Conservation (phyloP, 345 rosid genomes). For the Brassica juncea region DNA sequence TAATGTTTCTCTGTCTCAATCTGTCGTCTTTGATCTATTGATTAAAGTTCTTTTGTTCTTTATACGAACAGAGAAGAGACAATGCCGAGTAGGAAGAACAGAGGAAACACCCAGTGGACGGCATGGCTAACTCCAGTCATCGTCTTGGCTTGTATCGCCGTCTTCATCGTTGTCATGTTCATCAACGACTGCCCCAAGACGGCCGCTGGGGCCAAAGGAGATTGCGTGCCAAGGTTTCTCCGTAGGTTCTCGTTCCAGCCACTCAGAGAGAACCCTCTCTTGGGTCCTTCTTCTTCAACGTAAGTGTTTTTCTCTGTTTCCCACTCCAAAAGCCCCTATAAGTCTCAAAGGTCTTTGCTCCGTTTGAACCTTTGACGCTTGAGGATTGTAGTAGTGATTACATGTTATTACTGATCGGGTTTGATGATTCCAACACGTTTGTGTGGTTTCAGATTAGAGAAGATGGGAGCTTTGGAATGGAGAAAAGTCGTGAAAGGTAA, state of each 20-base stretch:
- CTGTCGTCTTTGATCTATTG: conserved; percentile 17
- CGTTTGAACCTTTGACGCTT: background rate
- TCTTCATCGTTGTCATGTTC: conserved; percentile 71
- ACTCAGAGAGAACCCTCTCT: conserved; percentile 74
- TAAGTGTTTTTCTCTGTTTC: conserved; percentile 30
- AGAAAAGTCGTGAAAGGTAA: conserved; percentile 55
- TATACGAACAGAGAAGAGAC: conserved; percentile 7
- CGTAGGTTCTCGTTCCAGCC: conserved; percentile 90
- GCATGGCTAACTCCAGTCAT: conserved; percentile 83
- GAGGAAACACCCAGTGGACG: conserved; percentile 58
- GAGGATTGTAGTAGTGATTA: background rate
- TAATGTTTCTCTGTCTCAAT: conserved; percentile 14
- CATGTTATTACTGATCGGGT: background rate
- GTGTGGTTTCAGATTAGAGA: conserved; percentile 57
- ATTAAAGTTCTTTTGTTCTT: conserved; percentile 5
- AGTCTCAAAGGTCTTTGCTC: too few relatives aligned
- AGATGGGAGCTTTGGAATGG: conserved; percentile 82
- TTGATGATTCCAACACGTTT: background rate
- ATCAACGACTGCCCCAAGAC: conserved; percentile 83
- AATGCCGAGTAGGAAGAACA: conserved; percentile 48
- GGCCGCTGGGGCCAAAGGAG: conserved; percentile 40
- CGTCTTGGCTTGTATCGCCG: conserved; percentile 64
- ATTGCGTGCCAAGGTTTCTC: conserved; percentile 70
- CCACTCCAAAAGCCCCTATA: too few relatives aligned
- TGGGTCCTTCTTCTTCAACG: conserved; percentile 92